Conservation (phyloP, 257 asterid genomes). For the Solanum etuberosum region DNA sequence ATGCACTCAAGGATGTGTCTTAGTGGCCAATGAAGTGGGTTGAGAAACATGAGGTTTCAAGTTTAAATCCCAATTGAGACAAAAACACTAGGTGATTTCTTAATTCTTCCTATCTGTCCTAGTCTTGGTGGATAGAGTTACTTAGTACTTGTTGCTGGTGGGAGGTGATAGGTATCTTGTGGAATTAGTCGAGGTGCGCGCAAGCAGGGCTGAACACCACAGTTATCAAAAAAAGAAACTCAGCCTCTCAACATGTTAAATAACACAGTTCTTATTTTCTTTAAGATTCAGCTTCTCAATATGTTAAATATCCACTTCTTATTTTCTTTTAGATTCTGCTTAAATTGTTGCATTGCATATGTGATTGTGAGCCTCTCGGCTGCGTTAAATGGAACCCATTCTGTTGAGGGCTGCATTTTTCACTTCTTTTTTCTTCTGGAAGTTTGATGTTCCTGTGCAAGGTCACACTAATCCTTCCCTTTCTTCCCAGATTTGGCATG, state of each 20-base stretch:
- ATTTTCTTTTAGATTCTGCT: not conserved
- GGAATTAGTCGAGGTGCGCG: not conserved
- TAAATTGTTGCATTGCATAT: not conserved
- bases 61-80: not conserved
- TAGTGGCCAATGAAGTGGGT: not conserved
- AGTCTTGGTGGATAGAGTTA: not conserved
- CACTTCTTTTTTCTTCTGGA: not conserved
- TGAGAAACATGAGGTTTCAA: not conserved
- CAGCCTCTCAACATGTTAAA: not conserved
- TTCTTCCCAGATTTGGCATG: slow-evolving; percentile 81
- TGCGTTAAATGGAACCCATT: not conserved
- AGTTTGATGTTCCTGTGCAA: not conserved
- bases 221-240: not conserved
- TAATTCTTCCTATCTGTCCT: not conserved
- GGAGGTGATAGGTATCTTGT: not conserved
- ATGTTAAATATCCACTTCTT: not conserved
- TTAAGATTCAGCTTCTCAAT: not conserved
- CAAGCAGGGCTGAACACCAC: not conserved
- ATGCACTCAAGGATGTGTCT: not conserved
- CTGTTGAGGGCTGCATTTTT: not conserved
- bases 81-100: not conserved
- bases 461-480: not conserved
- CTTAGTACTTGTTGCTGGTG: not conserved
- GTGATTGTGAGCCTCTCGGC: not conserved
- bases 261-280: not conserved